These are phyloP conservation scores for Quercus variabilis DNA, from an alignment of 306 rosid genomes.

Conservation along the genomic window DNA sequence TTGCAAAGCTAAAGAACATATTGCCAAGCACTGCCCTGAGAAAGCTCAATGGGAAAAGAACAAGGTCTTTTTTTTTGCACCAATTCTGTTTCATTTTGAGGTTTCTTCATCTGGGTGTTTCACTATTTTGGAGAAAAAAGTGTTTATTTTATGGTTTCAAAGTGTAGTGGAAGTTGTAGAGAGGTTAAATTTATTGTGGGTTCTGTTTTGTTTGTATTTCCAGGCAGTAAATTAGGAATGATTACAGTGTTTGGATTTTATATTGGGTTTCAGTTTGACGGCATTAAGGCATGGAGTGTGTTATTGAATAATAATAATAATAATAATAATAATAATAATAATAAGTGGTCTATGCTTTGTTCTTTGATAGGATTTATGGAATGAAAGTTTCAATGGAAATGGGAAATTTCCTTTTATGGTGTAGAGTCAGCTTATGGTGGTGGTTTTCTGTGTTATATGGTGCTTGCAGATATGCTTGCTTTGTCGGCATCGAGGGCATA, in stretches of 20 bases:
- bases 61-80: conserved; percentile 31
- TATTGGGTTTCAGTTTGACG: background rate
- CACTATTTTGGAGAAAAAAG: background rate
- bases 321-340: background rate
- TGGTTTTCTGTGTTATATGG: conserved; percentile 2
- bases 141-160: background rate
- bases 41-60: conserved; percentile 77
- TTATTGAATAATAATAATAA: background rate
- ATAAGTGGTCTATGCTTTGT: background rate
- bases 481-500: conserved; percentile 82
- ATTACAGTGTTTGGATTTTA: background rate
- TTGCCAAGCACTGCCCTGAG: conserved; percentile 73
- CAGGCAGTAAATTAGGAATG: background rate
- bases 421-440: background rate
- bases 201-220: background rate
- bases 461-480: conserved; percentile 73
- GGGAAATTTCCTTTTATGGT: background rate
- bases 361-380: background rate
- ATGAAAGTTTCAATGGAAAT: background rate
- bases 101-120: background rate
- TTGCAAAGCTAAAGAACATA: conserved; percentile 65
- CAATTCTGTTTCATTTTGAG: background rate
- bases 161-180: too few species aligned
- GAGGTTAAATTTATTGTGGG: background rate
- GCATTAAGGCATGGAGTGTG: background rate